Evolutionary conservation across 2,329 filamentous ascomycete genomes (phyloP).

Genomic region (Pseudopyrenochaeta lycopersici): DNA sequence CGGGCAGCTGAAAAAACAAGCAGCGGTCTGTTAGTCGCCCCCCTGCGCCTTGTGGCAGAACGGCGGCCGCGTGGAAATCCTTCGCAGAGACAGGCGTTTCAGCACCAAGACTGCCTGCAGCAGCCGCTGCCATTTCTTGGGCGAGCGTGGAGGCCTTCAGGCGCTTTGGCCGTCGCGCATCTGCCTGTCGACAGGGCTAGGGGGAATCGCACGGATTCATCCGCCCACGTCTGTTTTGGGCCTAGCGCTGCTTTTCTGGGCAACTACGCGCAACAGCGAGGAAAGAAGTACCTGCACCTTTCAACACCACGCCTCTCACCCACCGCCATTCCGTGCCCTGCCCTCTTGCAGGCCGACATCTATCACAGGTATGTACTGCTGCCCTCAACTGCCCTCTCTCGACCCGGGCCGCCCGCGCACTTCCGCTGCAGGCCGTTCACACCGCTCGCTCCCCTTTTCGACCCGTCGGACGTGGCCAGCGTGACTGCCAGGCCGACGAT

Average conservation of each 20-base stretch:
- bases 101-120: conserved; percentile 17
- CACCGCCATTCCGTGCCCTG: conserved; percentile 40
- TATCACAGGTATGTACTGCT: conserved; percentile 44
- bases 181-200: conserved; percentile 24
- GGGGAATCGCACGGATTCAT: conserved; percentile 28
- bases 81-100: conserved; percentile 28
- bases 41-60: conserved; percentile 11
- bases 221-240: conserved; percentile 30
- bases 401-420: conserved; percentile 28
- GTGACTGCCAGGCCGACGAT: conserved; percentile 33
- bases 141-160: conserved; percentile 3
- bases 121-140: conserved; percentile 2
- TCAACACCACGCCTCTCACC: conserved; percentile 42
- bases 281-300: conserved; percentile 49
- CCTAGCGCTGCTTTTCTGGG: conserved; percentile 40
- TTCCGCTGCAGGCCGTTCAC: conserved; percentile 31
- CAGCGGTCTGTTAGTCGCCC: conserved; percentile 33
- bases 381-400: conserved; percentile 16
- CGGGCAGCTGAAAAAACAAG: conserved; percentile 16
- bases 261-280: conserved; percentile 43
- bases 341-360: conserved; percentile 27
- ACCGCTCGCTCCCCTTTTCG: conserved; percentile 49
- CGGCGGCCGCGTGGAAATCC: conserved; percentile 5
- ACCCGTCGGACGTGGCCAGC: conserved; percentile 38
- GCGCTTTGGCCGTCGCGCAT: conserved; percentile 31